These are phyloP conservation scores for Hydnomerulius pinastri DNA, from an alignment of 768 basidiomycete species.

Conservation along the genomic window DNA sequence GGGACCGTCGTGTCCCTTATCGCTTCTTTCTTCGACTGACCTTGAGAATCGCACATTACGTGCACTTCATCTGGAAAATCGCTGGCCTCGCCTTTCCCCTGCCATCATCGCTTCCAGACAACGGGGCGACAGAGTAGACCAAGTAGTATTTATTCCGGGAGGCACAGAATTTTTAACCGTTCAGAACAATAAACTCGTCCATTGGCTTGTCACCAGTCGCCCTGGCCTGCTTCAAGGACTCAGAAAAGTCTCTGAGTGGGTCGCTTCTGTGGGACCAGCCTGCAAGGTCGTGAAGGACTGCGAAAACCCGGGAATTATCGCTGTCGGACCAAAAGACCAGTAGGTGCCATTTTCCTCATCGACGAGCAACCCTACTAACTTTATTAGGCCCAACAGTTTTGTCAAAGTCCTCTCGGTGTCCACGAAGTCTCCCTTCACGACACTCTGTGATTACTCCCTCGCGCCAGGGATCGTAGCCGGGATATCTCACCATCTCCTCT, in stretches of 20 bases:
- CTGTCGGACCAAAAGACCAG: slow-evolving; percentile 18
- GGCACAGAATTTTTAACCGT: slow-evolving; percentile 30
- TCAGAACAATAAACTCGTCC: slow-evolving; percentile 22
- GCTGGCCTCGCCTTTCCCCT: slow-evolving; percentile 23
- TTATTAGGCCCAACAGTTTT: slow-evolving; percentile 13
- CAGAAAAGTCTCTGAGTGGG: slow-evolving; percentile 23
- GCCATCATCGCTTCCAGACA: slow-evolving; percentile 10
- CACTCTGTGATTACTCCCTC: slow-evolving; percentile 22
- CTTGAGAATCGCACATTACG: slow-evolving; percentile 31
- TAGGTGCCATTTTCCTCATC: background rate
- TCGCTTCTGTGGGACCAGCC: slow-evolving; percentile 9
- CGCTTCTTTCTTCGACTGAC: slow-evolving; percentile 18
- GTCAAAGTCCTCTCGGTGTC: slow-evolving; percentile 21
- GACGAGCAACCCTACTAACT: background rate
- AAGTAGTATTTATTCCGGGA: slow-evolving; percentile 27
- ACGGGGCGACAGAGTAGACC: slow-evolving; percentile 17
- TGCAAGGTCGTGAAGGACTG: slow-evolving; percentile 25
- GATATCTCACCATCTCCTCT: slow-evolving; percentile 22
- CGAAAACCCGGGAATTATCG: slow-evolving; percentile 18
- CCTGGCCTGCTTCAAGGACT: slow-evolving; percentile 14
- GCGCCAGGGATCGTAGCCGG: slow-evolving; percentile 26
- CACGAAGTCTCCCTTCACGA: slow-evolving; percentile 22
- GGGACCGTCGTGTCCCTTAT: slow-evolving; percentile 11
- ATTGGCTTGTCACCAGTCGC: slow-evolving; percentile 23
- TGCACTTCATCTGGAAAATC: slow-evolving; percentile 24